Percentiles rank a stretch among this genome's conserved stretches.
Evolutionary conservation across 1,284 basidiomycete genomes (phyloP).

Genomic region (Grifola frondosa): DNA sequence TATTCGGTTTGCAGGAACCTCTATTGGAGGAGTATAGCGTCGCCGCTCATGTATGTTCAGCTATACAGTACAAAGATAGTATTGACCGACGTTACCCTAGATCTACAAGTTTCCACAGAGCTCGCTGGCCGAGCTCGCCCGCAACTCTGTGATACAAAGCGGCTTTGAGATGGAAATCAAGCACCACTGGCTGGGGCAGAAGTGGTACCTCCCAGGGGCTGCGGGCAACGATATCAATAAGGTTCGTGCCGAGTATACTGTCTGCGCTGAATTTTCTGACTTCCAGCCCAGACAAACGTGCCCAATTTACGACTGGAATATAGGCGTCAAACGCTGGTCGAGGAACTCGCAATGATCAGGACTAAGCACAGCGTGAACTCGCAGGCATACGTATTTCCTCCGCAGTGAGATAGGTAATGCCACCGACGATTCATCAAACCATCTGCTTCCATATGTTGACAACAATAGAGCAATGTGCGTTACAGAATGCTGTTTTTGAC

Average conservation of each 20-base stretch:
- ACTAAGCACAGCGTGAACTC: constrained; percentile 16
- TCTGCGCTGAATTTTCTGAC: constrained; percentile 11
- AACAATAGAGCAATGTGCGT: too few relatives aligned
- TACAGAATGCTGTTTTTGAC: too few relatives aligned
- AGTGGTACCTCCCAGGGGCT: constrained; percentile 88
- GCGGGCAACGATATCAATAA: constrained; percentile 92
- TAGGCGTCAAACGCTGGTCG: constrained; percentile 85
- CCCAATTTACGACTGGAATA: constrained; percentile 88
- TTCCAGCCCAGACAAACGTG: constrained; percentile 81
- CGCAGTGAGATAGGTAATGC: too few relatives aligned
- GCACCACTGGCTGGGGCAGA: constrained; percentile 91
- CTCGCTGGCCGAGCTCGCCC: constrained; percentile 86
- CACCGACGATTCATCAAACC: too few relatives aligned
- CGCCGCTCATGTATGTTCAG: constrained; percentile 79
- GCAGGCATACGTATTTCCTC: constrained; percentile 13
- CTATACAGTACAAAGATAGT: background rate
- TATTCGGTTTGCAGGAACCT: constrained; percentile 66
- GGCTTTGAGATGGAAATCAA: constrained; percentile 99
- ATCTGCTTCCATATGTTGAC: too few relatives aligned
- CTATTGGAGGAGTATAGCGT: constrained; percentile 97
- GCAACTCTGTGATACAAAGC: constrained; percentile 94
- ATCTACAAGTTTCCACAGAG: constrained; percentile 91
- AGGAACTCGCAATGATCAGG: constrained; percentile 77
- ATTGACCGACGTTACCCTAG: constrained; percentile 46
- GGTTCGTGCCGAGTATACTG: constrained; percentile 41